Evolutionary conservation across 164 flowering plant species (phyloP).

Genomic region (Echeveria elegans): DNA sequence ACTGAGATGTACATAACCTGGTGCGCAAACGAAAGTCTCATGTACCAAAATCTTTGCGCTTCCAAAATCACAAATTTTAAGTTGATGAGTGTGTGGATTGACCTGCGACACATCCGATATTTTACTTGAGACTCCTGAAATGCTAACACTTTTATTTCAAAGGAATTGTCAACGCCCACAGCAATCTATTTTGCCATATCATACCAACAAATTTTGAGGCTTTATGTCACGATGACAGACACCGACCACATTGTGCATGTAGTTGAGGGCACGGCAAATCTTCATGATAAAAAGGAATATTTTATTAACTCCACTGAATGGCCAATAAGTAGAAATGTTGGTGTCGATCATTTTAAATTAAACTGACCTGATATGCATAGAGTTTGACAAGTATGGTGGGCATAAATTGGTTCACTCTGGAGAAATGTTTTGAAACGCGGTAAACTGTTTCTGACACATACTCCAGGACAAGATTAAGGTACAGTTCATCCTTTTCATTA

Average conservation of each 20-base stretch:
- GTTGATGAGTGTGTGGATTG: slow-evolving; percentile 88
- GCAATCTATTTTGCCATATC: slow-evolving; percentile 10
- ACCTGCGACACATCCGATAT: slow-evolving; percentile 45
- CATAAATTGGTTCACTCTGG: slow-evolving; percentile 65
- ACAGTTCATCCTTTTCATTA: slow-evolving; percentile 78
- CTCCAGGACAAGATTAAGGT: slow-evolving; percentile 89
- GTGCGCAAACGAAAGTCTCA: slow-evolving; percentile 6
- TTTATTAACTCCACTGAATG: neutral
- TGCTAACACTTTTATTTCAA: neutral
- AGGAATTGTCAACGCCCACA: neutral
- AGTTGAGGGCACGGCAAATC: slow-evolving; percentile 87
- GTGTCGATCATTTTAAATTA: neutral
- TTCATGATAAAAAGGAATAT: slow-evolving; percentile 21
- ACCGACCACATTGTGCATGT: slow-evolving; percentile 73
- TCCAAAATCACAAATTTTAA: slow-evolving; percentile 96
- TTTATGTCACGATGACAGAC: slow-evolving; percentile 97
- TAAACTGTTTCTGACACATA: slow-evolving; percentile 85
- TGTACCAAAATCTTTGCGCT: slow-evolving; percentile 98
- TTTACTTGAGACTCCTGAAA: neutral
- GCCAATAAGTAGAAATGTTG: no score
- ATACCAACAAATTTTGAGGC: slow-evolving; percentile 94
- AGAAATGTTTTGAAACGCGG: slow-evolving; percentile 63
- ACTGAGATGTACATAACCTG: neutral
- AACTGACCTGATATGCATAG: slow-evolving; percentile 79
- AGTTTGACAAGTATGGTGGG: slow-evolving; percentile 73